These are phyloP conservation scores for Ilex aquifolium DNA, from an alignment of 257 asterid species.

Conservation along the genomic window DNA sequence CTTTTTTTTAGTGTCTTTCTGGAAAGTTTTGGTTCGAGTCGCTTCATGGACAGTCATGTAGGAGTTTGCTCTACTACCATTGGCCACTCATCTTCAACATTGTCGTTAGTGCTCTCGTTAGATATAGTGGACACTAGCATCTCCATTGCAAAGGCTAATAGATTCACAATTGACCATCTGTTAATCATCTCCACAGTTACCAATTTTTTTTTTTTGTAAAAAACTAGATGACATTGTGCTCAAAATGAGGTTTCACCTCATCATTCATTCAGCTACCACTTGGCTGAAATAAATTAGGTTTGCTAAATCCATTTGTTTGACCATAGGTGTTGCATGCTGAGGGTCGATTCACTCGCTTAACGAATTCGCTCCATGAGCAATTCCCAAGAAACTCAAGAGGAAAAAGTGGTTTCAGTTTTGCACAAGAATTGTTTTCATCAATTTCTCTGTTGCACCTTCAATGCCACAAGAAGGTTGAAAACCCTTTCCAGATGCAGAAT, in stretches of 20 bases:
- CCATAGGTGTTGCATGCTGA: conserved; percentile 7
- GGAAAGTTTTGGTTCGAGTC: neutral
- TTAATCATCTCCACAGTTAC: conserved; percentile 11
- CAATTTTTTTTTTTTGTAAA: conserved; percentile 2
- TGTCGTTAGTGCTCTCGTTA: neutral
- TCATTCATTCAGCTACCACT: conserved; percentile 22
- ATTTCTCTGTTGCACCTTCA: conserved; percentile 24
- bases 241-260: conserved; percentile 13
- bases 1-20: too few species aligned
- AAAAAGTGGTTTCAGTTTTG: conserved; percentile 48
- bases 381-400: conserved; percentile 63
- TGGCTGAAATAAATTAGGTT: conserved; percentile 14
- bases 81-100: conserved; percentile 7
- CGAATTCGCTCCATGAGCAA: conserved; percentile 21
- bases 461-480: conserved; percentile 13
- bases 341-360: conserved; percentile 17
- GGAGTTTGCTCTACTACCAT: conserved; percentile 5
- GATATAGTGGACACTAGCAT: conserved; percentile 2
- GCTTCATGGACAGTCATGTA: too few species aligned
- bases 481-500: conserved; percentile 19
- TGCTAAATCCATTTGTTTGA: conserved; percentile 16
- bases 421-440: conserved; percentile 14
- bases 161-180: conserved; percentile 21
- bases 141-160: conserved; percentile 29
- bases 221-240: conserved; percentile 3